Base-by-base conservation (phyloP, 352 stramenopile species). In the Phytopythium kandeliae region DNA sequence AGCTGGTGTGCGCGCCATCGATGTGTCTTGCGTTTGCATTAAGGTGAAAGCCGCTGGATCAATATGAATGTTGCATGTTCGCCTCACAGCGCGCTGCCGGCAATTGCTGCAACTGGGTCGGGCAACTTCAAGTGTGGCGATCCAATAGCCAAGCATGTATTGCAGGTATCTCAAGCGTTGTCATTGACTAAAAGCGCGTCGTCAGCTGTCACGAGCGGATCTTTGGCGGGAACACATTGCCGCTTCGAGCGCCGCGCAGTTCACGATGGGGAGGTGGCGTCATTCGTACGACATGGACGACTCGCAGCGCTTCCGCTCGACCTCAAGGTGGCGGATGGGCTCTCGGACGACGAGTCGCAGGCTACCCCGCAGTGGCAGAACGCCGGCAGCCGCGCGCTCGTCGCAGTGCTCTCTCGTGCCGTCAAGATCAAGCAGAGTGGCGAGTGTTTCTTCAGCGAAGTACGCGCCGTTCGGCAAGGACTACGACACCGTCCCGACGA, bases 401-500 rank as follows among this genome's bases (percentile, higher is more conserved):
- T 30, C 16, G 40, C 24, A 10, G 40, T 21, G 28, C 26, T 51
- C 13, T 26, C 44, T 10, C 25, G 26, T 13, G 26, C 17, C 12
- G 28, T 38, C 16, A 51, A 36, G 44, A 15, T 17, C 17, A 25
- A 51, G 25, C 44, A 40, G 28, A 37, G 44, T 30, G 41, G 53
- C 1, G 48, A 62, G 26, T 65, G 34, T 22, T 58, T 36, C 1
- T 62, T 65, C 13, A 48, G 53, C 1, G 54, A 48, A 31, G 28
- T 9, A 26, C 55, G 17, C 60, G 21, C 60, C 45, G n/a, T 47
- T 31, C 22, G 41, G 41, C 41, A 47, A 26, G 15, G 21, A 26
- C 19, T 30, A 33, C 41, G 49, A 63, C 24, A 56, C 55, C 4
- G 58, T 61, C 10, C 33, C 64, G 47, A 67, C 30, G 55, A 67